These are phyloP conservation scores for Cyberlindnera xishuangbannaensis DNA, from an alignment of 805 yeast species.

Conservation along the genomic window DNA sequence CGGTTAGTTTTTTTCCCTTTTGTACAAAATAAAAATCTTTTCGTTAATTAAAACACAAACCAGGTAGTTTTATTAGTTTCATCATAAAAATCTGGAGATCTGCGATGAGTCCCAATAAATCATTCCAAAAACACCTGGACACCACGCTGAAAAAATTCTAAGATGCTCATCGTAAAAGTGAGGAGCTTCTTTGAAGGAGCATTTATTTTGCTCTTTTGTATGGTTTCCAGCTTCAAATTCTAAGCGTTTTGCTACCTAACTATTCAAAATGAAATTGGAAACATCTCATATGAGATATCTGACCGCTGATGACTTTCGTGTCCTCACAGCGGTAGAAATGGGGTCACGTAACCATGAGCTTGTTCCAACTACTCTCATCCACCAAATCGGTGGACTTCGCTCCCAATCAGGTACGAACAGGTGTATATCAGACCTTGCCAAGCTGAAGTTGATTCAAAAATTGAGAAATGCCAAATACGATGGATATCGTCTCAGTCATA, in stretches of 20 bases:
- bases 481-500: slow-evolving; percentile 84
- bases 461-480: slow-evolving; percentile 91
- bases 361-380: slow-evolving; percentile 84
- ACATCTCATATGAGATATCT: slow-evolving; percentile 91
- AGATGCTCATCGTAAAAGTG: slow-evolving; percentile 1
- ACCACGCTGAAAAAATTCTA: neutral
- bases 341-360: slow-evolving; percentile 93
- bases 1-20: slow-evolving; percentile 10
- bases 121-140: slow-evolving; percentile 1
- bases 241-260: too few relatives aligned
- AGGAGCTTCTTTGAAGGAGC: too few relatives aligned
- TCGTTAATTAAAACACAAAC: slow-evolving; percentile 6
- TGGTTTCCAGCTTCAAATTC: too few relatives aligned
- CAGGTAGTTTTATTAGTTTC: too few relatives aligned
- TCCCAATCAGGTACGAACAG: slow-evolving; percentile 72
- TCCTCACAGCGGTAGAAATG: slow-evolving; percentile 80
- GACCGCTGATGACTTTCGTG: slow-evolving; percentile 85
- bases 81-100: too few relatives aligned
- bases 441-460: slow-evolving; percentile 68
- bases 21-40: slow-evolving; percentile 7
- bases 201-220: too few relatives aligned
- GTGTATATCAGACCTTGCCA: slow-evolving; percentile 81
- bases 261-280: slow-evolving; percentile 71
- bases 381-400: slow-evolving; percentile 70
- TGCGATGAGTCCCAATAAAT: too few relatives aligned